These are phyloP conservation scores for Gossypium herbaceum DNA, from an alignment of 345 rosid species.

Conservation along the genomic window DNA sequence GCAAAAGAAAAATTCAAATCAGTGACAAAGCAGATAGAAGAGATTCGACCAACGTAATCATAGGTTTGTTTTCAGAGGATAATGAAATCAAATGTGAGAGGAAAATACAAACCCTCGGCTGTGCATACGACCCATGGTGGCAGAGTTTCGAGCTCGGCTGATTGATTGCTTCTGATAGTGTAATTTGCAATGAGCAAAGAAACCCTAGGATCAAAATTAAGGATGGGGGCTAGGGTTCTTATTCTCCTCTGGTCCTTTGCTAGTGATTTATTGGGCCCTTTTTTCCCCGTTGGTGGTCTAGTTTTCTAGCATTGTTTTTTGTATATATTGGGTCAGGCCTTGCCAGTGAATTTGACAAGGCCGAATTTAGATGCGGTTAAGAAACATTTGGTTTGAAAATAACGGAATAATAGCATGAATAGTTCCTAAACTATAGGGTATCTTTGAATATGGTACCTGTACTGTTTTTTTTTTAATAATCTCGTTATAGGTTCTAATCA, in stretches of 20 bases:
- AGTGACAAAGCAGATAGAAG: not conserved
- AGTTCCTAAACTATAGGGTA: too few species aligned
- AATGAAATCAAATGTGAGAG: not conserved
- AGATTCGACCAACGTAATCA: not conserved
- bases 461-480: too few species aligned
- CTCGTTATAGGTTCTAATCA: too few species aligned
- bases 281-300: not conserved
- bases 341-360: not conserved
- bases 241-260: slow-evolving; percentile 7
- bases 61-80: not conserved
- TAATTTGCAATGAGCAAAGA: slow-evolving; percentile 9
- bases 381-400: too few species aligned
- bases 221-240: slow-evolving; percentile 9
- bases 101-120: slow-evolving; percentile 50
- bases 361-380: too few species aligned
- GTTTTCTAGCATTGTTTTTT: not conserved
- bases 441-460: too few species aligned
- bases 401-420: too few species aligned
- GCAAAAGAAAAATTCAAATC: not conserved
- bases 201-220: slow-evolving; percentile 22
- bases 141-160: not conserved
- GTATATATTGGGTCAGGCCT: not conserved
- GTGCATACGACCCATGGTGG: slow-evolving; percentile 88
- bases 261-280: not conserved
- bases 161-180: slow-evolving; percentile 7